Evolutionary conservation across 257 asterid genomes (phyloP), one percentile per base, ranked within the genome.

Genomic region (Ehretia macrophylla): DNA sequence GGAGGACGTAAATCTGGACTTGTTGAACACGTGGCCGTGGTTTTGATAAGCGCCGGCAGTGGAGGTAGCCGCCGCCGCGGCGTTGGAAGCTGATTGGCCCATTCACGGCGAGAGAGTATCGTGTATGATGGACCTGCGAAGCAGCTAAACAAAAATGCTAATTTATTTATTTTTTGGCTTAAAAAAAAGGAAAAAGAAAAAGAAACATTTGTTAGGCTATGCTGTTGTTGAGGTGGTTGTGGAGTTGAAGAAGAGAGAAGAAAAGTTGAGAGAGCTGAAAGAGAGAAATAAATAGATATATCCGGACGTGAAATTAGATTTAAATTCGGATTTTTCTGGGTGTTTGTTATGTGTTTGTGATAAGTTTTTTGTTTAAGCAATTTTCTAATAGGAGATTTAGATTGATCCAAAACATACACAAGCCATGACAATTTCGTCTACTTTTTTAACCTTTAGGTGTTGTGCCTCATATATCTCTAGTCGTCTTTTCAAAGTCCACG

Each of bases 41-140:
- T 38, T 58, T 45, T 22, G 51, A 21, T 51, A 55, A 17, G 70
- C 58, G 60, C 75, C 75, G 68, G 68, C 68, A 49, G 53, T 35
- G 49, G 77, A 62, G n/a, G n/a, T n/a, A n/a, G n/a, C n/a, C n/a
- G n/a, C n/a, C n/a, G n/a, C n/a, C n/a, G 73, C 77, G 58, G 60
- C 48, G 53, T 75, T 67, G 65, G 95, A 88, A 64, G 77, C 59
- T 19, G 90, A 81, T 61, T 83, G 90, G 63, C 96, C 96, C 96
- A 88, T 88, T 63, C 60, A 66, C 72, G 64, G 75, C 67, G 63
- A 63, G 14, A 21, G 65, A 14, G 42, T 47, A 13, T 11, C 58
- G 37, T 17, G 14, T 44, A 12, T 11, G 50, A 42, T 42, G 75
- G 66, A 27, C 61, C 68, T 48, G 59, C 23, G 16, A 27, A 44